phyloP scores from a whole-genome alignment of 2,329 filamentous ascomycete genomes.

The Verticillium tricorpus region DNA sequence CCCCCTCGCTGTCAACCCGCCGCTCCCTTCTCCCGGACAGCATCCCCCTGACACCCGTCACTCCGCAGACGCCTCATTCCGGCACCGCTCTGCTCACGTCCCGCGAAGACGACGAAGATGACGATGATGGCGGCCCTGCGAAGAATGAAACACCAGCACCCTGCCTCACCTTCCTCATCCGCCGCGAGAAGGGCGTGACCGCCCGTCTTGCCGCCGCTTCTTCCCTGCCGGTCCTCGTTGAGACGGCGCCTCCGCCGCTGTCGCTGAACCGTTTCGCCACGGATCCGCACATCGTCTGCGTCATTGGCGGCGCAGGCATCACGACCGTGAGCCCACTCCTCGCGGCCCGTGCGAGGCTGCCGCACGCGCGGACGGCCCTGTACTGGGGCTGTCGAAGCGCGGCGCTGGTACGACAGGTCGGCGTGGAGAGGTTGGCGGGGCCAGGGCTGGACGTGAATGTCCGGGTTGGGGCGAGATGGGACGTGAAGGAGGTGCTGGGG shows the following conservation, averaged over 20 bases:
- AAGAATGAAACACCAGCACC: constrained; percentile 1
- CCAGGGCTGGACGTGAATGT: not conserved
- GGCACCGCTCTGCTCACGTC: not conserved
- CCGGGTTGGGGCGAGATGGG: constrained; percentile 3
- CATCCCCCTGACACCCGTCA: not conserved
- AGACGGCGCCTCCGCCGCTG: not conserved
- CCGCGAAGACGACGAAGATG: constrained; percentile 3
- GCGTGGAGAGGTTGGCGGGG: not conserved
- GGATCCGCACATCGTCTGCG: not conserved
- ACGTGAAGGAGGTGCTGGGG: constrained; percentile 4
- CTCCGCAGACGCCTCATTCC: not conserved
- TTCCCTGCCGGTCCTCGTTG: not conserved
- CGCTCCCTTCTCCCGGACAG: not conserved
- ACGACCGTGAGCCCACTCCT: constrained; percentile 3
- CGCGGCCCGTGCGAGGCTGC: constrained; percentile 2
- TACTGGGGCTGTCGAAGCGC: constrained; percentile 5
- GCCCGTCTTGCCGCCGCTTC: constrained; percentile 1
- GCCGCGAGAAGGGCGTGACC: constrained; percentile 6
- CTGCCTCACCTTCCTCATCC: constrained; percentile 7
- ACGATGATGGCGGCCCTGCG: not conserved
- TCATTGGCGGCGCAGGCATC: not conserved
- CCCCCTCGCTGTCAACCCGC: not conserved
- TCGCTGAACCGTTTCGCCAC: not conserved
- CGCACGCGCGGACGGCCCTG: not conserved
- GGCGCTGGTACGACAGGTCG: constrained; percentile 6